A percentile compares a stretch with the other conserved stretches of the same genome.
These are phyloP conservation scores for Hypocreales sp. DNA, from an alignment of 2,329 filamentous ascomycete species.

Conservation along the genomic window DNA sequence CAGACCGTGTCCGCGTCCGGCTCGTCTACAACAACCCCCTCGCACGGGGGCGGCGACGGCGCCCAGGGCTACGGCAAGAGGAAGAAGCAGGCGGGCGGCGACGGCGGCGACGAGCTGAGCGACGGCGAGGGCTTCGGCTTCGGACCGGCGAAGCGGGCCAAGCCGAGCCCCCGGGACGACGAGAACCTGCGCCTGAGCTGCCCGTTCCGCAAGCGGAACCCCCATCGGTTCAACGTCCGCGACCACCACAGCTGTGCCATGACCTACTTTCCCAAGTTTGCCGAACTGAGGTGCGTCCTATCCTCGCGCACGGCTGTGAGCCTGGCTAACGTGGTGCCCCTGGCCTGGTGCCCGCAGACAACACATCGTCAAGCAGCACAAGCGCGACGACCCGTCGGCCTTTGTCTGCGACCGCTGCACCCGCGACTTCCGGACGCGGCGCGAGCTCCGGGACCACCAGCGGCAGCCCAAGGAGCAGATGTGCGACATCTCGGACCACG, in stretches of 20 bases:
- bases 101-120: conserved; percentile 17
- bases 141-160: conserved; percentile 13
- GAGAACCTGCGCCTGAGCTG: conserved; percentile 25
- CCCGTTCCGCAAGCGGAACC: conserved; percentile 28
- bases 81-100: conserved; percentile 16
- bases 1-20: conserved; percentile 16
- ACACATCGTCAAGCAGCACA: conserved; percentile 27
- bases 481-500: conserved; percentile 24
- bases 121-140: conserved; percentile 17
- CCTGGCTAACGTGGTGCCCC: no score
- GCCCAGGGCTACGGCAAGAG: conserved; percentile 14
- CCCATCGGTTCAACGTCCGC: conserved; percentile 27
- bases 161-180: conserved; percentile 17
- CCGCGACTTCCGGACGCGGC: conserved; percentile 20
- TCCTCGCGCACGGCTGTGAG: no score
- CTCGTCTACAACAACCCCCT: conserved; percentile 14
- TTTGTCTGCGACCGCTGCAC: conserved; percentile 25
- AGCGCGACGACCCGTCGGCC: conserved; percentile 22
- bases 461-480: conserved; percentile 23
- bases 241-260: conserved; percentile 28
- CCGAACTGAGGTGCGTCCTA: conserved; percentile 21
- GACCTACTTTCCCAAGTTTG: conserved; percentile 25
- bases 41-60: conserved; percentile 9
- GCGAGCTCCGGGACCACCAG: conserved; percentile 23
- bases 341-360: conserved; percentile 14